Evolutionary conservation across 371 early-diverging fungal genomes (phyloP), one percentile per base, ranked within the genome.

Genomic region (Lichtheimia ramosa): DNA sequence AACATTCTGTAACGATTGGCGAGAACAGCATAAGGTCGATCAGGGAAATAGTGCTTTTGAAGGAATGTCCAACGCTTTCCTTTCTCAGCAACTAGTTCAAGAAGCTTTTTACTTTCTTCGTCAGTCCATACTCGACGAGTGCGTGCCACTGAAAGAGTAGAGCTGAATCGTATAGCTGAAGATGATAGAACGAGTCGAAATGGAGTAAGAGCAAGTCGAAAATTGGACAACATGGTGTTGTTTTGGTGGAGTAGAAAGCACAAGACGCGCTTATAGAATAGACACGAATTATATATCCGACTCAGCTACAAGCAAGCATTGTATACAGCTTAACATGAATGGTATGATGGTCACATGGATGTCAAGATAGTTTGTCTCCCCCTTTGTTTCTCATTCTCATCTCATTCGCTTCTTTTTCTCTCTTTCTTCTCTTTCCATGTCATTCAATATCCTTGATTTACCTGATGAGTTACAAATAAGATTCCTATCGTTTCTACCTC

Each of bases 1-100:
- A 72, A 10, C 1, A 64, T 5, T 2, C 25, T 41, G 50, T 65
- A 70, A 3, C 69, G 68, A 34, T 69, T 71, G n/a, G 43, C 48
- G 3, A 64, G 34, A 14, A 27, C 54, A 0, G 61, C 43, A 2
- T 69, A 54, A 0, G 67, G 16, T 6, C 79, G 66, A 43, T 70
- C 50, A 12, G 60, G 56, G 25, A 73, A 65, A 3, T 55, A 46
- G 12, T n/a, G 28, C 2, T 71, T 41, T 7, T 12, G 50, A 46
- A 64, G 54, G 13, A 20, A 28, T n/a, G 62, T 48, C 55, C 59
- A 66, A 15, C 39, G 27, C 13, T 49, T 48, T 3, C 62, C 62
- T 1, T 54, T 34, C 8, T 14, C 14, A 13, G 48, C 27, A 2
- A 54, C 57, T 16, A 61, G 24, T 0, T 54, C 10, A 6, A 58